These are phyloP conservation scores for Phytophthora foliorum DNA, from an alignment of 352 stramenopile genomes.

Conservation along the genomic window DNA sequence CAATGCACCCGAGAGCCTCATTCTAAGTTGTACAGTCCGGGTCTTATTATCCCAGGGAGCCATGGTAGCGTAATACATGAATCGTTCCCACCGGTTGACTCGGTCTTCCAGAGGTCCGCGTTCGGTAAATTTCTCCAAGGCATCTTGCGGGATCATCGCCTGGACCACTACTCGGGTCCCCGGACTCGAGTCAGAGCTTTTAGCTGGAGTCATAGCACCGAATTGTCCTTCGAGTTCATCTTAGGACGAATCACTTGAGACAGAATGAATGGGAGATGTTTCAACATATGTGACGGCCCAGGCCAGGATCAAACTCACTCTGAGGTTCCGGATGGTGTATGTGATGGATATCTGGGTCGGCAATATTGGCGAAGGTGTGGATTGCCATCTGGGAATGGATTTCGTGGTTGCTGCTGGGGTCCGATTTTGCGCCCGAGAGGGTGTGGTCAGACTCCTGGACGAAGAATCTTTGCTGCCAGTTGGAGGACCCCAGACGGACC, in stretches of 20 bases:
- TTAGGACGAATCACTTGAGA: background rate
- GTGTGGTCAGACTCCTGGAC: constrained; percentile 6
- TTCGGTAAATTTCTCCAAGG: constrained; percentile 1
- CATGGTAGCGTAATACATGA: constrained; percentile 11
- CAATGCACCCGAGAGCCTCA: background rate
- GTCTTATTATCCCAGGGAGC: background rate
- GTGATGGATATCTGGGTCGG: constrained; percentile 31
- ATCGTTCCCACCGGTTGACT: constrained; percentile 7
- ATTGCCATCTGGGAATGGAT: constrained; percentile 41
- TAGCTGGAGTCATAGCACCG: background rate
- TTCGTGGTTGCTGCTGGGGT: constrained; percentile 42
- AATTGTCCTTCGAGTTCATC: constrained; percentile 1
- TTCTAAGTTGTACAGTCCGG: background rate
- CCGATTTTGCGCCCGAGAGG: constrained; percentile 10
- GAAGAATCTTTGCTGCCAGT: constrained; percentile 11
- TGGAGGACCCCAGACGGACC: constrained; percentile 6
- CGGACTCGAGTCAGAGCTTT: background rate
- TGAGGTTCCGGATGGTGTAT: too few species aligned
- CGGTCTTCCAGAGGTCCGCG: background rate
- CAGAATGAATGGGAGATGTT: constrained; percentile 24
- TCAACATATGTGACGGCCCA: constrained; percentile 16
- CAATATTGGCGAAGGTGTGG: constrained; percentile 32
- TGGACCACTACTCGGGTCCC: background rate
- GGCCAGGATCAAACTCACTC: constrained; percentile 36
- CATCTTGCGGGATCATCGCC: constrained; percentile 2